Base-by-base conservation (phyloP, 805 yeast genomes). In the Candida fluviatilis region DNA sequence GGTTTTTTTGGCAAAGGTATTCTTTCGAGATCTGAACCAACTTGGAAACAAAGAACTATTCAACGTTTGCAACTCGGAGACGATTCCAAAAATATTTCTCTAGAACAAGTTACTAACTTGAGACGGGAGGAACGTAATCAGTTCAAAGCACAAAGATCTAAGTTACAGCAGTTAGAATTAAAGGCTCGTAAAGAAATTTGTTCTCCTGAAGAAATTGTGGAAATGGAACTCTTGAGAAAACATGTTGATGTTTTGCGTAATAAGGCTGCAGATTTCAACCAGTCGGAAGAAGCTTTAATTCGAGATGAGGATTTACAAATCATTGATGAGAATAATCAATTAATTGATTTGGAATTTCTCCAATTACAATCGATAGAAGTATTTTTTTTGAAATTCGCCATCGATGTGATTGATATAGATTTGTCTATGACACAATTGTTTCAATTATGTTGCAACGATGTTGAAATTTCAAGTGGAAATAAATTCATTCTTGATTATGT, bases 1-100 rank as follows among this genome's bases (percentile, higher is more conserved):
- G 99, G 99, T 1, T 93, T 89, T 54, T 93, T 88, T 55, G 99
- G 99, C 5, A 93, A 91, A 53, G 99, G 98, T 2, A 75, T 77
- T 2, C 64, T 89, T 32, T 85, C 96, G 25, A 69, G 99, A 46
- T 84, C 95, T 40, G 97, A 93, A 54, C 96, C 99, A 0, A 78
- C 96, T 0, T 93, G 98, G 97, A 60, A 55, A 32, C 68, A 66
- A n/a, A 69, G 97, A 38, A 78, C 87, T 1, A 60, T 39, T 26
- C 67, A 80, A 34, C 58, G 87, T 30, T 60, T 84, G 18, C 72
- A 74, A 11, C 52, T 76, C 27, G 71, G 58, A 18, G 71, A 35
- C 53, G 41, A 38, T 25, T 25, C 26, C 10, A 17, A 17, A 2
- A 57, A 40, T 33, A 51, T 63, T 14, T 68, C 82, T 15, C 69